Conservation (phyloP, 2,329 filamentous ascomycete genomes). For the Neurospora crassa region DNA sequence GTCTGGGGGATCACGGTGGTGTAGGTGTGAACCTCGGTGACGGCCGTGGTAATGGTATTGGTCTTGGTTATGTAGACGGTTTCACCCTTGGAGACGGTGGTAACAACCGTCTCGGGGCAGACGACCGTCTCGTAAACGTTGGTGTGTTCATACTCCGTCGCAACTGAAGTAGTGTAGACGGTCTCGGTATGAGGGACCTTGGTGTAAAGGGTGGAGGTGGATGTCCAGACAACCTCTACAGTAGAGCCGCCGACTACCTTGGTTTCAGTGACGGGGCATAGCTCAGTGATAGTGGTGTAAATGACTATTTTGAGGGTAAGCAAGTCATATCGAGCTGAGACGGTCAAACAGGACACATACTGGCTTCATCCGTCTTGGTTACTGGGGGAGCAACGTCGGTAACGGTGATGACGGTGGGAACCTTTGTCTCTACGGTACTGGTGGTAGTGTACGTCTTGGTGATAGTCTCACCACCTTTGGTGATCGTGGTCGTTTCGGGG, state of each 20-base stretch:
- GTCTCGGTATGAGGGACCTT: conserved; percentile 22
- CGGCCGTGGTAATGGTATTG: conserved; percentile 29
- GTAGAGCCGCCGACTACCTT: conserved; percentile 32
- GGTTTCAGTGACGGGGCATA: conserved; percentile 36
- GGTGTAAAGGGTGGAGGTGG: conserved; percentile 26
- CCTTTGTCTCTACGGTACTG: conserved; percentile 27
- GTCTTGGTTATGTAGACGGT: conserved; percentile 34
- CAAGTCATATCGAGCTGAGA: conserved; percentile 22
- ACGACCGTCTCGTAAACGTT: conserved; percentile 30
- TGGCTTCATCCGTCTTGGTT: conserved; percentile 15
- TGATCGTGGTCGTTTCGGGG: conserved; percentile 34
- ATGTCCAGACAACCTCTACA: conserved; percentile 30
- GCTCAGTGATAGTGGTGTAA: conserved; percentile 33
- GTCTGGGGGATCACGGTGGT: conserved; percentile 33
- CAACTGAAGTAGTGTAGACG: conserved; percentile 26
- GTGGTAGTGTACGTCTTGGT: conserved; percentile 36
- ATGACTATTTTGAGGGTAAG: conserved; percentile 26
- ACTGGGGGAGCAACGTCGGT: conserved; percentile 13
- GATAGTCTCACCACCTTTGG: conserved; percentile 28
- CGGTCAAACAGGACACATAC: conserved; percentile 19
- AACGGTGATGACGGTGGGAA: conserved; percentile 19
- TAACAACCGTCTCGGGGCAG: conserved; percentile 29
- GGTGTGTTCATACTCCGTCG: conserved; percentile 25
- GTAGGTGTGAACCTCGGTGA: conserved; percentile 27
- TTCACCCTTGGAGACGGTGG: conserved; percentile 31